Conservation (phyloP, 192 early-diverging fungal species). For the Rhizophagus clarus region DNA sequence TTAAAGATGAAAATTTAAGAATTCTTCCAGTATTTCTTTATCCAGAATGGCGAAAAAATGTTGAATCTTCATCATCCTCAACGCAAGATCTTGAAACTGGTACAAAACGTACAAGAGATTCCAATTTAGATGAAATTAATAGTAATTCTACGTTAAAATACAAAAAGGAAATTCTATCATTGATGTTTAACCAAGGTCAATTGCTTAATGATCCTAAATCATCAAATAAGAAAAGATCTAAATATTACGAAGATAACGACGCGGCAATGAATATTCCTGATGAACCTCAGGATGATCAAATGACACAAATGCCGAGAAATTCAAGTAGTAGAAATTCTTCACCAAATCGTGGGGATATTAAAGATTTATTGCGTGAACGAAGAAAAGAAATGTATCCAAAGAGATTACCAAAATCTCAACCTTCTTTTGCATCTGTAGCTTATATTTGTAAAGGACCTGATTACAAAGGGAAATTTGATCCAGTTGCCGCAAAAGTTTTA, state of each 20-base stretch:
- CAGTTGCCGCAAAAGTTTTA: slow-evolving; percentile 61
- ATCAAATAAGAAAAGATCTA: background rate
- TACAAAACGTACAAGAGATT: slow-evolving; percentile 7
- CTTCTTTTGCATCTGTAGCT: slow-evolving; percentile 53
- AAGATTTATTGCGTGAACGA: background rate
- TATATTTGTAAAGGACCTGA: slow-evolving; percentile 79
- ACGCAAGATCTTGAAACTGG: background rate
- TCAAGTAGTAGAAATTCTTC: background rate
- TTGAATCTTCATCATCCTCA: slow-evolving; percentile 10
- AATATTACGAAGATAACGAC: background rate
- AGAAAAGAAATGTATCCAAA: slow-evolving; percentile 9
- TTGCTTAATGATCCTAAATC: background rate
- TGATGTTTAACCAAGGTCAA: slow-evolving; percentile 32
- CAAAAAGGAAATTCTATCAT: slow-evolving; percentile 24
- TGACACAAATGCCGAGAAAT: background rate
- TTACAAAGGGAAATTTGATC: slow-evolving; percentile 80
- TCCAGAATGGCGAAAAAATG: slow-evolving; percentile 44
- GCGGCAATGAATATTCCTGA: slow-evolving; percentile 13
- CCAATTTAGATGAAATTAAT: background rate
- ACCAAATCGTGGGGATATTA: background rate
- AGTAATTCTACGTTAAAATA: slow-evolving; percentile 11
- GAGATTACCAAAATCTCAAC: slow-evolving; percentile 50
- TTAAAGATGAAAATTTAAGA: slow-evolving; percentile 66
- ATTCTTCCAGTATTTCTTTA: slow-evolving; percentile 66
- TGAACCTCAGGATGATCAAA: slow-evolving; percentile 14